phyloP scores from a whole-genome alignment of 805 yeast species.

The Pichia scutulata region DNA sequence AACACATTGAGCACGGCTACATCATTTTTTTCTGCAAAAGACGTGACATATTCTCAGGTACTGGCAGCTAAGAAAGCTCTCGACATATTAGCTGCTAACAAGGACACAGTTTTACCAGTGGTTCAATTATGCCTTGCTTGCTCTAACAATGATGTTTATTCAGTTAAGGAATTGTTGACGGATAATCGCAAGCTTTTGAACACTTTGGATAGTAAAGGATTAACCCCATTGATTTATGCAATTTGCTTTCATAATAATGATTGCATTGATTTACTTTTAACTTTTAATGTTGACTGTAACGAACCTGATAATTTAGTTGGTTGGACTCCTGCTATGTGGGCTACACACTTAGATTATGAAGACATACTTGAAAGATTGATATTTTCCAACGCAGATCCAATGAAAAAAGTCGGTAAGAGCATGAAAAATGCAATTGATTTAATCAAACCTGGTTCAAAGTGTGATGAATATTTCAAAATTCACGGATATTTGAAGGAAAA shows the following conservation, averaged over 20 bases:
- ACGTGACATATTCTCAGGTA: slow-evolving; percentile 26
- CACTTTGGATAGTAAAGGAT: slow-evolving; percentile 32
- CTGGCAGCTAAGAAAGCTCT: slow-evolving; percentile 32
- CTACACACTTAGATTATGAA: slow-evolving; percentile 53
- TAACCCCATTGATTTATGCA: slow-evolving; percentile 44
- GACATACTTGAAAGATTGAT: slow-evolving; percentile 50
- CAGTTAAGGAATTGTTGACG: slow-evolving; percentile 23
- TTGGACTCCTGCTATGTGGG: slow-evolving; percentile 83
- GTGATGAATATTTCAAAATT: slow-evolving; percentile 49
- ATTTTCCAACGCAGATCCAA: slow-evolving; percentile 57
- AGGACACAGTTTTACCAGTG: slow-evolving; percentile 19
- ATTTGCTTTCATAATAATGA: slow-evolving; percentile 44
- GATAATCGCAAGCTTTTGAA: slow-evolving; percentile 18
- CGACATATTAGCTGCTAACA: slow-evolving; percentile 21
- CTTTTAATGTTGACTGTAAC: slow-evolving; percentile 41
- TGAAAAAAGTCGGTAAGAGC: slow-evolving; percentile 29
- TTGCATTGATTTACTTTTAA: slow-evolving; percentile 41
- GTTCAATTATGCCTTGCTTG: slow-evolving; percentile 33
- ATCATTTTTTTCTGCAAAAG: slow-evolving; percentile 17
- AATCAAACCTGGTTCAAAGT: slow-evolving; percentile 46
- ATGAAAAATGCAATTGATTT: slow-evolving; percentile 49
- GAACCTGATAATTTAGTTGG: slow-evolving; percentile 40
- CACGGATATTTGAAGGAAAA: slow-evolving; percentile 35
- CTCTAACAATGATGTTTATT: slow-evolving; percentile 29
- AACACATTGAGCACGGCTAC: slow-evolving; percentile 12